Conservation (phyloP, 2,329 filamentous ascomycete species). For the Epichloe baconii region DNA sequence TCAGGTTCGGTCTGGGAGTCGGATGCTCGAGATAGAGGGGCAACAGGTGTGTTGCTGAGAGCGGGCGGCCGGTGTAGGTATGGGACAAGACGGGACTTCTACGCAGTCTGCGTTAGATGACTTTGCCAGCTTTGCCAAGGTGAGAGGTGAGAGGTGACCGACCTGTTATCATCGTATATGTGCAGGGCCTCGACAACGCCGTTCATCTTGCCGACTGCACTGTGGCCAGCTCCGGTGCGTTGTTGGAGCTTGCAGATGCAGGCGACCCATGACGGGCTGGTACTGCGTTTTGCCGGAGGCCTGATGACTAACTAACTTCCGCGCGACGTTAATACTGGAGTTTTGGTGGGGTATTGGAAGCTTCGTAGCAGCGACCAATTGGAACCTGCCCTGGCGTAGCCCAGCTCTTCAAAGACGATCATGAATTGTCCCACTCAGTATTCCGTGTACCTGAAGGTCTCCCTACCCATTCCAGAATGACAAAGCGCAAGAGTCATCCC, state of each 20-base stretch:
- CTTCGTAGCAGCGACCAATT: neutral
- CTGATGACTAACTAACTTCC: too few relatives aligned
- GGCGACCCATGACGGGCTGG: too few relatives aligned
- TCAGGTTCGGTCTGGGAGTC: constrained; percentile 66
- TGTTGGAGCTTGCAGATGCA: neutral
- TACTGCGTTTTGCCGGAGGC: too few relatives aligned
- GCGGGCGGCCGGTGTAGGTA: constrained; percentile 71
- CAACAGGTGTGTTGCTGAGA: constrained; percentile 62
- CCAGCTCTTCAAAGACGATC: too few relatives aligned
- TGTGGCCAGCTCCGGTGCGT: constrained; percentile 1
- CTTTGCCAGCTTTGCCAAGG: neutral
- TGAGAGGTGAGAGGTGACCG: constrained; percentile 16
- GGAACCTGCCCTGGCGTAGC: too few relatives aligned
- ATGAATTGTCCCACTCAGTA: too few relatives aligned
- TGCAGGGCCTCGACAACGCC: constrained; percentile 89
- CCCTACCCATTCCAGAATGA: too few relatives aligned
- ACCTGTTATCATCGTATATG: constrained; percentile 95
- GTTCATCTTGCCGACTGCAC: constrained; percentile 47
- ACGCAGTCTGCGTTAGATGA: constrained; percentile 12
- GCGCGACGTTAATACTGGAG: neutral
- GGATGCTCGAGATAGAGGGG: constrained; percentile 79
- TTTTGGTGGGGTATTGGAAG: neutral
- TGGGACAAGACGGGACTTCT: constrained; percentile 82
- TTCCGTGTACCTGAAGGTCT: too few relatives aligned
- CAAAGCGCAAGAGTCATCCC: too few relatives aligned